These are phyloP conservation scores for Coprinellus micaceus DNA, from an alignment of 768 basidiomycete species.

Conservation along the genomic window DNA sequence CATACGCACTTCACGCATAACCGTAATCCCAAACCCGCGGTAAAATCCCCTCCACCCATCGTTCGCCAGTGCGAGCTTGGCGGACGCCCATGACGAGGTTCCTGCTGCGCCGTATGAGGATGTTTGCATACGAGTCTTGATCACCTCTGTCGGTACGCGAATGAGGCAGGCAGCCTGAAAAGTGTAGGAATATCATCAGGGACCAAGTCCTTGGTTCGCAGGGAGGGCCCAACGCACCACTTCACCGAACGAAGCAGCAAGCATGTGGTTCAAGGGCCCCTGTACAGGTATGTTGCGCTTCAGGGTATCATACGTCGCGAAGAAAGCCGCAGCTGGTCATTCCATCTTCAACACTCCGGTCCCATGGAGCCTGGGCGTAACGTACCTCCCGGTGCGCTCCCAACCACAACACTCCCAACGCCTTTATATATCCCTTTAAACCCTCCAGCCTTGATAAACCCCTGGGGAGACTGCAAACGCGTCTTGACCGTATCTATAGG, in stretches of 20 bases:
- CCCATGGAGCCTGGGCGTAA: background rate
- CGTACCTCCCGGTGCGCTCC: slow-evolving; percentile 91
- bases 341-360: slow-evolving; percentile 1
- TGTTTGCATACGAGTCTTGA: slow-evolving; percentile 91
- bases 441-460: slow-evolving; percentile 82
- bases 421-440: slow-evolving; percentile 91
- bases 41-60: slow-evolving; percentile 82
- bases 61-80: slow-evolving; percentile 49
- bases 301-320: slow-evolving; percentile 87
- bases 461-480: slow-evolving; percentile 83
- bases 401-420: slow-evolving; percentile 89
- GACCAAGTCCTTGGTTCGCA: slow-evolving; percentile 3
- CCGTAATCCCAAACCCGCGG: slow-evolving; percentile 79
- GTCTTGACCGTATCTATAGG: slow-evolving; percentile 98
- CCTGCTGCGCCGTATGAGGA: slow-evolving; percentile 61
- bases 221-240: slow-evolving; percentile 39
- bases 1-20: slow-evolving; percentile 44
- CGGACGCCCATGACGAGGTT: slow-evolving; percentile 57
- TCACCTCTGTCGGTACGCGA: slow-evolving; percentile 93
- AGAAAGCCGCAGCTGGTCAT: slow-evolving; percentile 85
- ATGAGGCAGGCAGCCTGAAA: slow-evolving; percentile 83
- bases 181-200: slow-evolving; percentile 1
- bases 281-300: slow-evolving; percentile 71
- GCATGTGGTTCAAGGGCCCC: slow-evolving; percentile 55
- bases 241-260: slow-evolving; percentile 59